phyloP scores from a whole-genome alignment of 75 land plant species.

The Adiantum capillusveneris region DNA sequence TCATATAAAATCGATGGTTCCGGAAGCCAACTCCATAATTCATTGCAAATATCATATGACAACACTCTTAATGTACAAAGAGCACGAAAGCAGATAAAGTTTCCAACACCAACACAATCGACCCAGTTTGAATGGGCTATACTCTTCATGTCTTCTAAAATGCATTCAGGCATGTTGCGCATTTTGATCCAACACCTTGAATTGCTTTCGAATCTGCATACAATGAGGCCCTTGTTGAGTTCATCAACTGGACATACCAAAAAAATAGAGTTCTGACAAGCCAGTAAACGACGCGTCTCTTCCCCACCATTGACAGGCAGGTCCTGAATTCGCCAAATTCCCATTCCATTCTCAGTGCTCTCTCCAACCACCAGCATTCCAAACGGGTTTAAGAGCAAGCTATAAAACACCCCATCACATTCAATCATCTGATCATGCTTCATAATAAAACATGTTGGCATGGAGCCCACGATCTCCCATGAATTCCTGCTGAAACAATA shows the following conservation, averaged over 20 bases:
- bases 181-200: neutral
- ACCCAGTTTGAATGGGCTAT: slow-evolving; percentile 2
- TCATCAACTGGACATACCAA: slow-evolving; percentile 1
- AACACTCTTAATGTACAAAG: neutral
- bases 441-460: neutral
- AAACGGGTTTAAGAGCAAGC: neutral
- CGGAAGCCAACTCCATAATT: neutral
- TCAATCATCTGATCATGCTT: neutral
- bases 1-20: neutral
- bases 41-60: neutral
- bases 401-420: neutral
- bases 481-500: neutral
- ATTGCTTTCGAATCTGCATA: neutral
- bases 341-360: neutral
- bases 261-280: neutral
- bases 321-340: neutral
- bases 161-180: neutral
- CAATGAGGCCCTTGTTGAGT: neutral
- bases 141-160: neutral
- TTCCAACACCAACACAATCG: slow-evolving; percentile 10
- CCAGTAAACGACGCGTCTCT: neutral
- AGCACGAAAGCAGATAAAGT: neutral
- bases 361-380: neutral
- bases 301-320: neutral
- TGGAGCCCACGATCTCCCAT: neutral